Evolutionary conservation across 805 yeast species (phyloP).

Genomic region (Debaryomyces hansenii): DNA sequence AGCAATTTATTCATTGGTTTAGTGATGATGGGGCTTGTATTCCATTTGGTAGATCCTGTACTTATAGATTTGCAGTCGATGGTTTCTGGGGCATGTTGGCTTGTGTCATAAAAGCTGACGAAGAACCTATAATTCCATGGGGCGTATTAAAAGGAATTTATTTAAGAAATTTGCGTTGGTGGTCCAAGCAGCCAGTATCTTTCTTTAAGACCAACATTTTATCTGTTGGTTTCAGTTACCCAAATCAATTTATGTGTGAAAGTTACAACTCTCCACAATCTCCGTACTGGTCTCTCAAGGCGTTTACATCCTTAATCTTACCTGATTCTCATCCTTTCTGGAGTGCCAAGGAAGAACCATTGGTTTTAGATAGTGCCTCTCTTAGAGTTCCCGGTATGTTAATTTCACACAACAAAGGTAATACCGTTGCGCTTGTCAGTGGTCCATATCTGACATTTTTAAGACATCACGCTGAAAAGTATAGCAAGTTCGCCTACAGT

Average conservation of each 20-base stretch:
- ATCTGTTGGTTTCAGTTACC: conserved; percentile 12
- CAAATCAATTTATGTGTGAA: conserved; percentile 11
- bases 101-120: conserved; percentile 1
- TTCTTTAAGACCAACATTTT: conserved; percentile 6
- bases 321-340: conserved; percentile 12
- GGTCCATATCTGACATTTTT: conserved; percentile 9
- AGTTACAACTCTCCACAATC: conserved; percentile 13
- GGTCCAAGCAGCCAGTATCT: conserved; percentile 9
- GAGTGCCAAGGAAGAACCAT: conserved; percentile 6
- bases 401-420: conserved; percentile 6
- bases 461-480: conserved; percentile 8
- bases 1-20: conserved; percentile 20
- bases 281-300: conserved; percentile 14
- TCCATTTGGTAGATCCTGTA: conserved; percentile 12
- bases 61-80: conserved; percentile 11
- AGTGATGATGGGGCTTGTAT: conserved; percentile 10
- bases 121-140: conserved; percentile 9
- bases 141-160: conserved; percentile 9
- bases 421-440: conserved; percentile 9
- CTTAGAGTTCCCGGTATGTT: conserved; percentile 9
- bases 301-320: conserved; percentile 8
- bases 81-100: conserved; percentile 13
- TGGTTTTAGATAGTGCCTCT: not conserved
- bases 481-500: conserved; percentile 11
- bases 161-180: conserved; percentile 10